Evolutionary conservation across 129 eudicot species (phyloP).

Genomic region (Solidago caesia): DNA sequence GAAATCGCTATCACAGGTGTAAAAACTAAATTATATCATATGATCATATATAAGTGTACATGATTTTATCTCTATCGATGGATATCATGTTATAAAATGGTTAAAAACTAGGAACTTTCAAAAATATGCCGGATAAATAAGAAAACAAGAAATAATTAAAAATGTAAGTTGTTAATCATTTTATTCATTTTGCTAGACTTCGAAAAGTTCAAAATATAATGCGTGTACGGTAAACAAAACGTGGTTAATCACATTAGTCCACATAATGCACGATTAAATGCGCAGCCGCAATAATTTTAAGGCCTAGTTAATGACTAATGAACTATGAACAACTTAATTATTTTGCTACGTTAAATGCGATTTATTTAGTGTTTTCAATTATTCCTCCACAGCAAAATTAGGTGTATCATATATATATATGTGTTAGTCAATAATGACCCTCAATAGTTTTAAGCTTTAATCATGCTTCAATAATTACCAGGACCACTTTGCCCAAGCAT

Average conservation of each 20-base stretch:
- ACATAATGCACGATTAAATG: neutral
- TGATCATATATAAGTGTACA: too few species aligned
- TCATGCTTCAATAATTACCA: slow-evolving; percentile 15
- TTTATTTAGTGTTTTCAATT: slow-evolving; percentile 17
- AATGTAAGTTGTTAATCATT: too few species aligned
- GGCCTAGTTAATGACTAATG: slow-evolving; percentile 1
- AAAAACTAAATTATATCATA: too few species aligned
- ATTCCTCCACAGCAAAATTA: slow-evolving; percentile 27
- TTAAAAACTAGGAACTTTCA: too few species aligned
- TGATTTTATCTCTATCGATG: too few species aligned
- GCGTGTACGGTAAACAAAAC: neutral
- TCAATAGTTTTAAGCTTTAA: slow-evolving; percentile 4
- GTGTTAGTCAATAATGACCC: slow-evolving; percentile 23
- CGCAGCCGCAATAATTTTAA: neutral
- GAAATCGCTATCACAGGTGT: too few species aligned
- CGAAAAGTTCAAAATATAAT: too few species aligned
- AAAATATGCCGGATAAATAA: too few species aligned
- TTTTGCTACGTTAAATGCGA: slow-evolving; percentile 29
- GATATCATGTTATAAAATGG: too few species aligned
- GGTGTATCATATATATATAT: slow-evolving; percentile 17
- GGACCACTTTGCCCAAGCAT: slow-evolving; percentile 29
- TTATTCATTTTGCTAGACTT: too few species aligned
- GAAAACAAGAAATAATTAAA: too few species aligned
- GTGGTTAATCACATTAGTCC: neutral
- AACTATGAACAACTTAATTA: slow-evolving; percentile 4